Evolutionary conservation across 2,329 filamentous ascomycete species (phyloP).

Genomic region (Penicillium rolfsii): DNA sequence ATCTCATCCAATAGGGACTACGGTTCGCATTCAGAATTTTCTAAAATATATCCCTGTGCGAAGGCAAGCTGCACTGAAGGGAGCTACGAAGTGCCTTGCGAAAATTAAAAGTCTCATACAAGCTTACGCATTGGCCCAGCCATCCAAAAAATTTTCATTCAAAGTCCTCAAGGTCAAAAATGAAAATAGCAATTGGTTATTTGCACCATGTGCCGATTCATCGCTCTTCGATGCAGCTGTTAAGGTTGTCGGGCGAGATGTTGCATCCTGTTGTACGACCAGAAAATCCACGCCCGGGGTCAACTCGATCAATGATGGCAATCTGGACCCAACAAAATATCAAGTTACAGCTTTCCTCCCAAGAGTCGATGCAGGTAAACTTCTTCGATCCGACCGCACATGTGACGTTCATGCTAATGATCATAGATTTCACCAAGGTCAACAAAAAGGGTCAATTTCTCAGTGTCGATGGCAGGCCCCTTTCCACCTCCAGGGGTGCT

Average conservation of each 20-base stretch:
- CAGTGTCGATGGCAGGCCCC: constrained; percentile 60
- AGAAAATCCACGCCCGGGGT: constrained; percentile 36
- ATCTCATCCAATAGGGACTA: constrained; percentile 64
- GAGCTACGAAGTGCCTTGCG: constrained; percentile 52
- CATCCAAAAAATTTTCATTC: constrained; percentile 59
- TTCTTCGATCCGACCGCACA: constrained; percentile 21
- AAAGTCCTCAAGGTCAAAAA: constrained; percentile 62
- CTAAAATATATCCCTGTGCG: constrained; percentile 64
- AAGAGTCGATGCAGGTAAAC: constrained; percentile 36
- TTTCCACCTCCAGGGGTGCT: constrained; percentile 55
- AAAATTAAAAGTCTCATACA: constrained; percentile 60
- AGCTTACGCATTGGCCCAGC: constrained; percentile 63
- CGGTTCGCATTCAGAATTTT: constrained; percentile 60
- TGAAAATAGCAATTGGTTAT: constrained; percentile 63
- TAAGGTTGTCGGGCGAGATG: constrained; percentile 60
- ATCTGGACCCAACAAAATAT: constrained; percentile 37
- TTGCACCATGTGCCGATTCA: constrained; percentile 56
- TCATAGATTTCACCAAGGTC: constrained; percentile 42
- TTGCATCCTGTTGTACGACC: constrained; percentile 54
- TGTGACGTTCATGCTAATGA: constrained; percentile 31
- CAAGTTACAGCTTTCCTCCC: constrained; percentile 56
- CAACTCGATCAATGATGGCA: neutral
- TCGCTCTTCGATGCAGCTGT: constrained; percentile 57
- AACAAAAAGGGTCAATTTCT: constrained; percentile 53
- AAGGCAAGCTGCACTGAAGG: constrained; percentile 58